Evolutionary conservation across 2,329 filamentous ascomycete genomes (phyloP).

Genomic region (Verticillium dahliae): DNA sequence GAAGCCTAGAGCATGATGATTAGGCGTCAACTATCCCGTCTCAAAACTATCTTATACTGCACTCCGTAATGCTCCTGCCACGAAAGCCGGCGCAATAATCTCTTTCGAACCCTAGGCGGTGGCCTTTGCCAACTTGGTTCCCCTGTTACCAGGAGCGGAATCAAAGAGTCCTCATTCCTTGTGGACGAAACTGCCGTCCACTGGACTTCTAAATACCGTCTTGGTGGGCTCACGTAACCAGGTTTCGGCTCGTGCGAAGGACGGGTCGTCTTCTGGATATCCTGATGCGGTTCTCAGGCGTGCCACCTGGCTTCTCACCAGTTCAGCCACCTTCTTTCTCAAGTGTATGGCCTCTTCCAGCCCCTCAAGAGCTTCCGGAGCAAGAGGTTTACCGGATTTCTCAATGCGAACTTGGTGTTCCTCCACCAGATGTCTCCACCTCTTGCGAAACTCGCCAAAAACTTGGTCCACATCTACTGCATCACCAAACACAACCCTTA

Average conservation of each 20-base stretch:
- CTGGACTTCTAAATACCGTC: slow-evolving; percentile 43
- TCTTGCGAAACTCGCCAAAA: slow-evolving; percentile 70
- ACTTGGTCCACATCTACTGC: slow-evolving; percentile 64
- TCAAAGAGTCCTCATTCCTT: neutral
- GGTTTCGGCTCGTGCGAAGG: slow-evolving; percentile 71
- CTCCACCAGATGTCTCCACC: slow-evolving; percentile 64
- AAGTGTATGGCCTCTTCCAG: slow-evolving; percentile 65
- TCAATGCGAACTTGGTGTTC: slow-evolving; percentile 28
- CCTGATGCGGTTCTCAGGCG: slow-evolving; percentile 68
- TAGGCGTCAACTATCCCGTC: neutral
- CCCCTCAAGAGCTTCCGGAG: slow-evolving; percentile 60
- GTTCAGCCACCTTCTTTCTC: slow-evolving; percentile 70
- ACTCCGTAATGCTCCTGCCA: neutral
- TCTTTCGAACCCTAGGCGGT: neutral
- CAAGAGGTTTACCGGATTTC: slow-evolving; percentile 40
- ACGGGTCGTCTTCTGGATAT: slow-evolving; percentile 73
- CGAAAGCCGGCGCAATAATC: neutral
- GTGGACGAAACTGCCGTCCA: slow-evolving; percentile 44
- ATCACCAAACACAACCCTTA: slow-evolving; percentile 74
- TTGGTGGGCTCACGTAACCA: slow-evolving; percentile 54
- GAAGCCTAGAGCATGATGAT: slow-evolving; percentile 19
- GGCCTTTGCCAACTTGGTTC: neutral
- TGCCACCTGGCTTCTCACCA: slow-evolving; percentile 72
- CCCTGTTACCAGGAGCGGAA: neutral
- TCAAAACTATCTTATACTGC: neutral